A percentile compares a stretch with the other conserved stretches of the same genome.
Conservation (phyloP, 768 basidiomycete genomes). For the Suillus bovinus region DNA sequence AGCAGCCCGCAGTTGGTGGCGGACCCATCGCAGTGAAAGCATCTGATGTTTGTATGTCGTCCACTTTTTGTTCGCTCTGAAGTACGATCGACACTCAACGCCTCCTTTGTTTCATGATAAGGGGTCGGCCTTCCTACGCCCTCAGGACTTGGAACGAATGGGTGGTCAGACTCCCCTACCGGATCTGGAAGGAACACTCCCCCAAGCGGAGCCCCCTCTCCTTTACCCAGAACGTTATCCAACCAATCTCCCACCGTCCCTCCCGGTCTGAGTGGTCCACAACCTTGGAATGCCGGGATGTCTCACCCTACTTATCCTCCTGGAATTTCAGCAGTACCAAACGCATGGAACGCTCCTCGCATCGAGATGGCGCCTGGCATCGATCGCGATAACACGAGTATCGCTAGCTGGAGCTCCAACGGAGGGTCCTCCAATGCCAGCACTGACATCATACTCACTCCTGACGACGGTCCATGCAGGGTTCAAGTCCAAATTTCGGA, state of each 20-base stretch:
- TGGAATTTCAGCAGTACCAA: slow-evolving; percentile 9
- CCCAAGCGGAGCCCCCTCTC: not conserved
- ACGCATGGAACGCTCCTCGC: not conserved
- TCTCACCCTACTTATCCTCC: slow-evolving; percentile 18
- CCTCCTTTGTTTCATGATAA: not conserved
- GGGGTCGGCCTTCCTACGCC: not conserved
- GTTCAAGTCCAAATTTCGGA: slow-evolving; percentile 26
- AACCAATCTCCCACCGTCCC: slow-evolving; percentile 12
- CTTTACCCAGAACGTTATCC: slow-evolving; percentile 4
- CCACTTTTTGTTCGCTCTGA: no score
- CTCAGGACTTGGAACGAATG: not conserved
- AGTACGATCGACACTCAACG: not conserved
- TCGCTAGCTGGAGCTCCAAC: slow-evolving; percentile 24
- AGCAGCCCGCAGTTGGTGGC: slow-evolving; percentile 29
- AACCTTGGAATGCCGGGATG: slow-evolving; percentile 13
- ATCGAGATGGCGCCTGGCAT: not conserved
- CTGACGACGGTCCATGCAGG: slow-evolving; percentile 26
- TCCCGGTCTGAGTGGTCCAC: slow-evolving; percentile 13
- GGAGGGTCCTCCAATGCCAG: slow-evolving; percentile 24
- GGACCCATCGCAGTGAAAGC: slow-evolving; percentile 28
- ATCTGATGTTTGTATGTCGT: slow-evolving; percentile 29
- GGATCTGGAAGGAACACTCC: slow-evolving; percentile 23
- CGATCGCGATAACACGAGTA: slow-evolving; percentile 17
- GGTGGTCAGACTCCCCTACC: slow-evolving; percentile 22
- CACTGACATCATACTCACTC: slow-evolving; percentile 28